These are phyloP conservation scores for Yamadazyma songkhlaensis DNA, from an alignment of 1,139 yeast genomes.

Conservation along the genomic window DNA sequence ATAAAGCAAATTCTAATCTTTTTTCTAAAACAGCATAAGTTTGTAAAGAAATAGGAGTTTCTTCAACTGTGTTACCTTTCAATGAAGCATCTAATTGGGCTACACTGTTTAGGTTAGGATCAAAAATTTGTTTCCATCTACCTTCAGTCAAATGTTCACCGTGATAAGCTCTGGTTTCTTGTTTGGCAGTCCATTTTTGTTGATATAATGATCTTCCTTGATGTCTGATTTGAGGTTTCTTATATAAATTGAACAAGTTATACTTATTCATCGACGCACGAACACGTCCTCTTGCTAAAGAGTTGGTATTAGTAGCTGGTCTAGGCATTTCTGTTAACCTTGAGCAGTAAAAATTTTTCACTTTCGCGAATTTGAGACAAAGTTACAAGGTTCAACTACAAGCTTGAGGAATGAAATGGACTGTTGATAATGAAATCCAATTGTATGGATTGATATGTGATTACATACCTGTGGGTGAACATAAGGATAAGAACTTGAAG, in stretches of 20 bases:
- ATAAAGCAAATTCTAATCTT: slow-evolving; percentile 84
- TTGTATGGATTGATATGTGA: slow-evolving; percentile 66
- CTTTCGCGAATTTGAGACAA: not conserved
- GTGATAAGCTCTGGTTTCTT: slow-evolving; percentile 91
- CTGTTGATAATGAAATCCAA: slow-evolving; percentile 61
- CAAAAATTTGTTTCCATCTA: slow-evolving; percentile 65
- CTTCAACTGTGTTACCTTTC: slow-evolving; percentile 50
- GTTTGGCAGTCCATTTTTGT: slow-evolving; percentile 89
- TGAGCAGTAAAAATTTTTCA: slow-evolving; percentile 3
- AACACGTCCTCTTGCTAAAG: slow-evolving; percentile 68
- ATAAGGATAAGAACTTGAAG: slow-evolving; percentile 59
- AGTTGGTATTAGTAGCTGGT: slow-evolving; percentile 55
- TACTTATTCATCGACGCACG: slow-evolving; percentile 92
- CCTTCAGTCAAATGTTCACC: slow-evolving; percentile 91
- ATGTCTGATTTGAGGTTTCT: slow-evolving; percentile 55
- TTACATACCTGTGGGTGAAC: slow-evolving; percentile 61
- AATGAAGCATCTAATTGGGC: slow-evolving; percentile 80
- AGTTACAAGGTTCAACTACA: not conserved
- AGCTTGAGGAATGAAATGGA: slow-evolving; percentile 39
- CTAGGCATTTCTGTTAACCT: slow-evolving; percentile 49
- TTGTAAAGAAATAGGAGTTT: slow-evolving; percentile 82
- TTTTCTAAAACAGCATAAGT: slow-evolving; percentile 86
- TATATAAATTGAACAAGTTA: slow-evolving; percentile 83
- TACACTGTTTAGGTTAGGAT: slow-evolving; percentile 76
- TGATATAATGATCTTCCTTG: slow-evolving; percentile 68